phyloP scores from a whole-genome alignment of 2,329 filamentous ascomycete species.

The Fusarium buxicola region DNA sequence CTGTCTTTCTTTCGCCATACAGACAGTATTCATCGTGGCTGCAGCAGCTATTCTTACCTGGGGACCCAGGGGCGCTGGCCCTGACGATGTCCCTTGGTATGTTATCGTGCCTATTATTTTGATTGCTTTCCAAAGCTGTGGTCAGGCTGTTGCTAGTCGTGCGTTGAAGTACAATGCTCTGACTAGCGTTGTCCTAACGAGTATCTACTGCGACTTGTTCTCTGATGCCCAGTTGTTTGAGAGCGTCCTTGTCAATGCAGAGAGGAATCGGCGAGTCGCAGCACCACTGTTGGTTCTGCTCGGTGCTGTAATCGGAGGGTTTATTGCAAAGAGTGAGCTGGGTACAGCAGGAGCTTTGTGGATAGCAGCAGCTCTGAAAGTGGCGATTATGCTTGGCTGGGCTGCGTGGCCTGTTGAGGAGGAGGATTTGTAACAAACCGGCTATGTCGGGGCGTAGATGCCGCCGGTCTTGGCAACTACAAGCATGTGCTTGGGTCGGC shows the following conservation, averaged over 20 bases:
- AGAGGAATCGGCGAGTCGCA: constrained; percentile 62
- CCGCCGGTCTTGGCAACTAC: no score
- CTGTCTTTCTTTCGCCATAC: constrained; percentile 66
- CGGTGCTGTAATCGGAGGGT: constrained; percentile 63
- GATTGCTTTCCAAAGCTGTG: constrained; percentile 81
- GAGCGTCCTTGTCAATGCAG: constrained; percentile 54
- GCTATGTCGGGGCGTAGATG: no score
- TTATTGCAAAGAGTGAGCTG: constrained; percentile 59
- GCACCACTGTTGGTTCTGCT: constrained; percentile 62
- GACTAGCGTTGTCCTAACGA: constrained; percentile 83
- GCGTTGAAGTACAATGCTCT: constrained; percentile 76
- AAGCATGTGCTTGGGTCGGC: no score
- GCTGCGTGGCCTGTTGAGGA: constrained; percentile 67
- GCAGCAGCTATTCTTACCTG: constrained; percentile 67
- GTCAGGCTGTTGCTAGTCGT: constrained; percentile 80
- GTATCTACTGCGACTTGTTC: constrained; percentile 84
- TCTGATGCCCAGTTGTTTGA: constrained; percentile 68
- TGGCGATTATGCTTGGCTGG: constrained; percentile 68
- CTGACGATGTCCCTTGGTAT: constrained; percentile 64
- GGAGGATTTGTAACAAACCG: background rate
- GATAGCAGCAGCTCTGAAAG: constrained; percentile 69
- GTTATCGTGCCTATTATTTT: constrained; percentile 75
- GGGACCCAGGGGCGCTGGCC: constrained; percentile 53
- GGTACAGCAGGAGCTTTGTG: constrained; percentile 68
- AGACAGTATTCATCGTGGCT: constrained; percentile 61